Percentiles rank a stretch among this genome's conserved stretches.
These are phyloP conservation scores for Skeletonema menzelii DNA, from an alignment of 108 stramenopile species.

Conservation along the genomic window DNA sequence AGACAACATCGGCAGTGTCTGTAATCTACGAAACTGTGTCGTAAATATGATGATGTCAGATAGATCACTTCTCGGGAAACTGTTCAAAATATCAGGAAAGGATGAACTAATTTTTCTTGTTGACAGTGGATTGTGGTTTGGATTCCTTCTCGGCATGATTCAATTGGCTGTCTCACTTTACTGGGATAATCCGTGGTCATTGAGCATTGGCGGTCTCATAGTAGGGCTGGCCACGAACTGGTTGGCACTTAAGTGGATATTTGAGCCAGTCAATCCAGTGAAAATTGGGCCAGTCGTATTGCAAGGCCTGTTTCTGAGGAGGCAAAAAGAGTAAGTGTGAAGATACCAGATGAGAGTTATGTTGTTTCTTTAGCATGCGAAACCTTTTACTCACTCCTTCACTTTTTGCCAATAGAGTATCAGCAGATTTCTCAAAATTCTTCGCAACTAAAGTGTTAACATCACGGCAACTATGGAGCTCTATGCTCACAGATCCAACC, in stretches of 20 bases:
- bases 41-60: slow-evolving; percentile 60
- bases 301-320: slow-evolving; percentile 67
- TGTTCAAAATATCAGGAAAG: slow-evolving; percentile 52
- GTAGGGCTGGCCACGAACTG: slow-evolving; percentile 73
- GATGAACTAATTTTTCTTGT: slow-evolving; percentile 50
- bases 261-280: slow-evolving; percentile 68
- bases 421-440: slow-evolving; percentile 53
- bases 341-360: neutral
- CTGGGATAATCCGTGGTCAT: slow-evolving; percentile 70
- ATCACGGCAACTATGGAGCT: slow-evolving; percentile 50
- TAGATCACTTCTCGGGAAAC: slow-evolving; percentile 44
- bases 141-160: slow-evolving; percentile 60
- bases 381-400: neutral
- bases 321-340: slow-evolving; percentile 44
- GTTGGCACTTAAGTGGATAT: slow-evolving; percentile 72
- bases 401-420: slow-evolving; percentile 12
- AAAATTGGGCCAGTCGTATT: slow-evolving; percentile 63
- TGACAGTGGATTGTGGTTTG: slow-evolving; percentile 63
- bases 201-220: slow-evolving; percentile 63
- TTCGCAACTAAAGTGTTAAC: slow-evolving; percentile 51
- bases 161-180: slow-evolving; percentile 67
- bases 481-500: slow-evolving; percentile 52
- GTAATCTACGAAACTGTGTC: slow-evolving; percentile 51
- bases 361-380: neutral
- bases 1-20: slow-evolving; percentile 46